Evolutionary conservation across 495 filamentous ascomycete species (phyloP).

Genomic region (Neurospora hispaniola): DNA sequence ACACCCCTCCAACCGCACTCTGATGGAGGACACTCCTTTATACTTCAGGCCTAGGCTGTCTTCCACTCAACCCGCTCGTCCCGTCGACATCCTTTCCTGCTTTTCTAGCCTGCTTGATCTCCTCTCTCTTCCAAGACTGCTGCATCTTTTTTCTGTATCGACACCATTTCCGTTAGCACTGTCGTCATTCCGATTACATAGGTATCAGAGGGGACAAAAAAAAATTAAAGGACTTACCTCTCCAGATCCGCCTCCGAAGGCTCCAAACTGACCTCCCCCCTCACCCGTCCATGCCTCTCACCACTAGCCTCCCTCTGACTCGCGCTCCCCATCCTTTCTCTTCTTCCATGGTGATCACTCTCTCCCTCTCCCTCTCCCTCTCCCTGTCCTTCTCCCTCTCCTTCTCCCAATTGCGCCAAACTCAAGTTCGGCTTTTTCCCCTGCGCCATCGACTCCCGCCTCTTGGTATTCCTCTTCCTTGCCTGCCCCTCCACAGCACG

Average conservation of each 20-base stretch:
- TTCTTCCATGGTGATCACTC: neutral
- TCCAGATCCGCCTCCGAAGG: conserved; percentile 29
- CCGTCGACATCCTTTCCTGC: conserved; percentile 18
- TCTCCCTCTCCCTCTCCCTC: neutral
- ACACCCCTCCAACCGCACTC: no score
- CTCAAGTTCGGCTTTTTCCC: neutral
- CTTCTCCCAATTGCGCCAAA: neutral
- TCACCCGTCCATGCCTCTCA: conserved; percentile 11
- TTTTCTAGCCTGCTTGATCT: conserved; percentile 22
- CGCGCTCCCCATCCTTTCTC: neutral
- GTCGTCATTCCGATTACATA: no score
- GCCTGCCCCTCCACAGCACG: conserved; percentile 33
- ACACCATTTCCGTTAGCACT: neutral
- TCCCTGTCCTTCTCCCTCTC: neutral
- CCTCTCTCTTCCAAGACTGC: conserved; percentile 19
- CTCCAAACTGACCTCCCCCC: conserved; percentile 17
- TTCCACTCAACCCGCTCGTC: neutral
- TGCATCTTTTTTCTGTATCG: conserved; percentile 21
- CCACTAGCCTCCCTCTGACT: neutral
- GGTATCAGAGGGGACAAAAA: no score
- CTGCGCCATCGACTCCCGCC: neutral
- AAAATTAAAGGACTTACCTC: no score
- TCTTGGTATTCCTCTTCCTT: conserved; percentile 9
- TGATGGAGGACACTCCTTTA: neutral
- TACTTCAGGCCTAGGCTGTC: neutral